Evolutionary conservation across 140 eudicot species (phyloP).

Genomic region (Erigeron philadelphicus): DNA sequence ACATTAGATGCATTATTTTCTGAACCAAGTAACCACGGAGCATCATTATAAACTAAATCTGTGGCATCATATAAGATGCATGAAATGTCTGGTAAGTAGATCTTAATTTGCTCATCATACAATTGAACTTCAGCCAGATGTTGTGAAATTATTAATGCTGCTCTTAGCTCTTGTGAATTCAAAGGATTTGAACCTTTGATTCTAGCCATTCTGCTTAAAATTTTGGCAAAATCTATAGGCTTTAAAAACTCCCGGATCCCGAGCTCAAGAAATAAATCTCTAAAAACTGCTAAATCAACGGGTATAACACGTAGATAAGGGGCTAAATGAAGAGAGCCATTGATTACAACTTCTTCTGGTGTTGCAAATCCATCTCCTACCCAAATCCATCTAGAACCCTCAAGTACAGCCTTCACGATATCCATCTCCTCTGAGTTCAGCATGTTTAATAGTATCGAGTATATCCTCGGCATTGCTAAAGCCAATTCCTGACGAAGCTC

Average conservation of each 20-base stretch:
- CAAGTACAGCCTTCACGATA: constrained; percentile 90
- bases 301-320: constrained; percentile 98
- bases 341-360: constrained; percentile 91
- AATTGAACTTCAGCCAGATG: constrained; percentile 82
- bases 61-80: constrained; percentile 64
- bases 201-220: constrained; percentile 69
- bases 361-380: constrained; percentile 99
- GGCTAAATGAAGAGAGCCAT: constrained; percentile 90
- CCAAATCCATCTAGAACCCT: constrained; percentile 98
- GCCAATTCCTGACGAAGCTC: constrained; percentile 81
- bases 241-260: constrained; percentile 72
- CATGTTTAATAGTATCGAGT: constrained; percentile 61
- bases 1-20: constrained; percentile 52
- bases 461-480: constrained; percentile 88
- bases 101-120: constrained; percentile 51
- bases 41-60: constrained; percentile 90
- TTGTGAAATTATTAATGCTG: constrained; percentile 78
- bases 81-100: constrained; percentile 81
- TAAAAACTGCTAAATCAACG: constrained; percentile 90
- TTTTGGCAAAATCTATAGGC: constrained; percentile 71
- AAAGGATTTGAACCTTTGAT: constrained; percentile 64
- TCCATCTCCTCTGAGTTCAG: constrained; percentile 84
- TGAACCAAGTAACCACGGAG: constrained; percentile 96
- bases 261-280: constrained; percentile 74
- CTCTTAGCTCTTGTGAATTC: constrained; percentile 65